Conservation (phyloP, 331 rosid species). For the Cucumis variabilis region DNA sequence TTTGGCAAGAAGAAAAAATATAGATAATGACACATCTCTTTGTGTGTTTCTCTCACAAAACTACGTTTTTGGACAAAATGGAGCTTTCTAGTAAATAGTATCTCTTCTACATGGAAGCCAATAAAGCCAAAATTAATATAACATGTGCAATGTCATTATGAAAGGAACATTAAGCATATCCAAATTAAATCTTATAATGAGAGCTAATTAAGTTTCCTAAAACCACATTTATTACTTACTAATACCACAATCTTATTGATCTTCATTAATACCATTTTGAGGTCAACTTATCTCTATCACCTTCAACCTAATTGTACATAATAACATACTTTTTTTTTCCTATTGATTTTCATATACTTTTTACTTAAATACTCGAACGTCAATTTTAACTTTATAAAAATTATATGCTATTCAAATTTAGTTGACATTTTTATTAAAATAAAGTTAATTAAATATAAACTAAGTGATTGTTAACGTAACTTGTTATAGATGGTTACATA, state of each 20-base stretch:
- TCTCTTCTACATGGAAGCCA: slow-evolving; percentile 11
- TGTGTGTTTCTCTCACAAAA: background rate
- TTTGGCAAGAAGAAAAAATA: background rate
- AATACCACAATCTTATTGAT: background rate
- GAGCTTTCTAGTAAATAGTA: background rate
- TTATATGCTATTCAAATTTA: too few species aligned
- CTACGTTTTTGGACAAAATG: slow-evolving; percentile 13
- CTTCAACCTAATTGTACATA: background rate
- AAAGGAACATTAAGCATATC: slow-evolving; percentile 24
- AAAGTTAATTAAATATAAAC: too few species aligned
- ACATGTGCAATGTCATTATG: slow-evolving; percentile 27
- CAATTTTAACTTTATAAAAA: background rate
- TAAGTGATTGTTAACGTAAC: too few species aligned
- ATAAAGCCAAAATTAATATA: background rate
- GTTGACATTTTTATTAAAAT: background rate
- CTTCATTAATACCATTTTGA: background rate
- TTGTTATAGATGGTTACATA: too few species aligned
- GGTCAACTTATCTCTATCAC: slow-evolving; percentile 22
- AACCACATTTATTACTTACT: slow-evolving; percentile 27
- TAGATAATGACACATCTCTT: too few species aligned
- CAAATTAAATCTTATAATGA: slow-evolving; percentile 28
- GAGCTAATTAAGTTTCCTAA: slow-evolving; percentile 21
- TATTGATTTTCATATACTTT: too few species aligned
- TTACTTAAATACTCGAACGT: background rate
- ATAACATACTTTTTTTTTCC: background rate